These are phyloP conservation scores for Protoeuglena noctilucae DNA, from an alignment of 139 green algal species.

Conservation along the genomic window DNA sequence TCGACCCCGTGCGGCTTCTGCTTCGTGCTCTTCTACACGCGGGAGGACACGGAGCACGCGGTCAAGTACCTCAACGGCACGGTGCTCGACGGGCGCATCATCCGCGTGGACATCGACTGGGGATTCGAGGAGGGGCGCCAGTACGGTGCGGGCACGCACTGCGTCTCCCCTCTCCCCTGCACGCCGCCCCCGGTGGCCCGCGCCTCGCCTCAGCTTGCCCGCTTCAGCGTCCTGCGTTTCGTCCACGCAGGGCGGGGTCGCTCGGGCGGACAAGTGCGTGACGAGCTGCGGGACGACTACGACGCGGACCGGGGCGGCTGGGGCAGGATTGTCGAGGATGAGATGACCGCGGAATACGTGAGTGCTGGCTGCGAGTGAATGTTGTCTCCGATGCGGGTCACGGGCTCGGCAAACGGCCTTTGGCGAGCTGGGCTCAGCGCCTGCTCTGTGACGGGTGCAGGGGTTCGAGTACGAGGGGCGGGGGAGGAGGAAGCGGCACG, in stretches of 20 bases:
- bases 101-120: conserved; percentile 95
- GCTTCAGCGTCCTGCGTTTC: background rate
- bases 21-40: conserved; percentile 64
- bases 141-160: conserved; percentile 67
- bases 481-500: no score
- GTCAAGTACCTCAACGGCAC: conserved; percentile 84
- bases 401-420: no score
- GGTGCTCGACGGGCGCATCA: conserved; percentile 76
- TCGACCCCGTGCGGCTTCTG: conserved; percentile 94
- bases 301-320: conserved; percentile 73
- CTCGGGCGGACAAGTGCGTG: conserved; percentile 50
- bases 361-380: no score
- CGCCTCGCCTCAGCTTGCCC: background rate
- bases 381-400: no score
- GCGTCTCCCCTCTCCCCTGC: conserved; percentile 10
- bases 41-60: conserved; percentile 56
- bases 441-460: no score
- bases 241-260: background rate
- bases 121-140: conserved; percentile 89
- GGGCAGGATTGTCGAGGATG: no score
- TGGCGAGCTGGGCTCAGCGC: no score
- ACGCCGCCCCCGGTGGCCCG: background rate
- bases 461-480: no score
- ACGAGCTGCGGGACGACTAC: conserved; percentile 90
- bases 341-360: no score